phyloP scores from a whole-genome alignment of 495 filamentous ascomycete species.

The Venustampulla echinocandica region DNA sequence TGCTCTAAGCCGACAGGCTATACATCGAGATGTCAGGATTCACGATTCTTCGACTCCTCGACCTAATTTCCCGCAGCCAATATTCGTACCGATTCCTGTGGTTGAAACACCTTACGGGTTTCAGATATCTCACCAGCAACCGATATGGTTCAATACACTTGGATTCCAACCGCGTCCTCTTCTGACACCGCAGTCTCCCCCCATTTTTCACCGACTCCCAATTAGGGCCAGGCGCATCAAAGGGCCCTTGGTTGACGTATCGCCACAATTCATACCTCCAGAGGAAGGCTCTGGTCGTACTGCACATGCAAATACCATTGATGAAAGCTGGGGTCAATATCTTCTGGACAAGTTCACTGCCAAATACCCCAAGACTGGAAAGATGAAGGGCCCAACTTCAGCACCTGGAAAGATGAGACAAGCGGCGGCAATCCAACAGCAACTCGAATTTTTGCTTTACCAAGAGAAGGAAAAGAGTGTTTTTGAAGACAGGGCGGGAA shows the following conservation, averaged over 20 bases:
- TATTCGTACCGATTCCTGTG: not conserved
- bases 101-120: not conserved
- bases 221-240: not conserved
- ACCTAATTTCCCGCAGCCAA: not conserved
- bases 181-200: not conserved
- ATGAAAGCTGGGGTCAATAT: slow-evolving; percentile 3
- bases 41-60: no score
- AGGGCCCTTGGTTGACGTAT: not conserved
- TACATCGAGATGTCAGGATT: no score
- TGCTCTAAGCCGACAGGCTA: no score
- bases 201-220: not conserved
- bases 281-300: slow-evolving; percentile 9
- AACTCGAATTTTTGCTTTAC: slow-evolving; percentile 17
- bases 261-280: not conserved
- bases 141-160: not conserved
- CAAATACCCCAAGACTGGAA: slow-evolving; percentile 23
- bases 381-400: not conserved
- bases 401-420: not conserved
- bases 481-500: not conserved
- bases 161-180: not conserved
- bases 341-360: slow-evolving; percentile 11
- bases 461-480: slow-evolving; percentile 10
- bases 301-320: slow-evolving; percentile 8
- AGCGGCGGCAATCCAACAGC: slow-evolving; percentile 20
- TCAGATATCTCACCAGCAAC: not conserved